Evolutionary conservation across 2,329 filamentous ascomycete genomes (phyloP).

Genomic region (Zelopaecilomyces penicillatus): DNA sequence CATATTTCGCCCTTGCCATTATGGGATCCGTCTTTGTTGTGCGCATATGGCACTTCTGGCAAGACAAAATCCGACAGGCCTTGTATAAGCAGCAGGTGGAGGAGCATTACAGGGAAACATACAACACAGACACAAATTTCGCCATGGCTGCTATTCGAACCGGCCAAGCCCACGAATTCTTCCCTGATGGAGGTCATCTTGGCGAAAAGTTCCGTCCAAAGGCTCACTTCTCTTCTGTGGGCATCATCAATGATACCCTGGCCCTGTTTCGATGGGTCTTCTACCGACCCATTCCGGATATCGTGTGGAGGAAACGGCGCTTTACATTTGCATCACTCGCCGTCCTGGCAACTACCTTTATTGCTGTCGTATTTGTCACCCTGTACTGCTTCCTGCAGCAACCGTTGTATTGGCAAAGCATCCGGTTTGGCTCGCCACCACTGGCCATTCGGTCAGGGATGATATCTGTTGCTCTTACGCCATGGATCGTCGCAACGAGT

Average conservation of each 20-base stretch:
- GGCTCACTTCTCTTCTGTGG: constrained; percentile 67
- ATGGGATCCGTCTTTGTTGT: constrained; percentile 58
- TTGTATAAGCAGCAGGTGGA: constrained; percentile 77
- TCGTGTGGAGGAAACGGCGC: constrained; percentile 58
- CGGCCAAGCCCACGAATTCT: constrained; percentile 58
- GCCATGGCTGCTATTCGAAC: constrained; percentile 39
- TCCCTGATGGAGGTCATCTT: constrained; percentile 54
- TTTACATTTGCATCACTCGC: constrained; percentile 76
- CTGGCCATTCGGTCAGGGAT: constrained; percentile 82
- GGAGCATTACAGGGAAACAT: constrained; percentile 49
- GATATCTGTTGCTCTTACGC: constrained; percentile 83
- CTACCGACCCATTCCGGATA: constrained; percentile 73
- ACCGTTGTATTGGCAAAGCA: constrained; percentile 83
- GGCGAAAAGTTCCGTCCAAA: constrained; percentile 54
- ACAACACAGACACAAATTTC: constrained; percentile 42
- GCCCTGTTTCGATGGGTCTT: constrained; percentile 84
- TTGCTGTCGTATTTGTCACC: constrained; percentile 63
- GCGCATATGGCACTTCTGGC: constrained; percentile 81
- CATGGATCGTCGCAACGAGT: constrained; percentile 83
- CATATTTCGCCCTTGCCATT: constrained; percentile 74
- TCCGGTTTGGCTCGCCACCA: constrained; percentile 78
- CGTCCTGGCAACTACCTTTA: constrained; percentile 57
- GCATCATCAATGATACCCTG: constrained; percentile 66
- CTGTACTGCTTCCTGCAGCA: constrained; percentile 82
- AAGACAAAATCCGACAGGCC: constrained; percentile 85